phyloP scores from a whole-genome alignment of 306 rosid species.

The Cucumis sativus region DNA sequence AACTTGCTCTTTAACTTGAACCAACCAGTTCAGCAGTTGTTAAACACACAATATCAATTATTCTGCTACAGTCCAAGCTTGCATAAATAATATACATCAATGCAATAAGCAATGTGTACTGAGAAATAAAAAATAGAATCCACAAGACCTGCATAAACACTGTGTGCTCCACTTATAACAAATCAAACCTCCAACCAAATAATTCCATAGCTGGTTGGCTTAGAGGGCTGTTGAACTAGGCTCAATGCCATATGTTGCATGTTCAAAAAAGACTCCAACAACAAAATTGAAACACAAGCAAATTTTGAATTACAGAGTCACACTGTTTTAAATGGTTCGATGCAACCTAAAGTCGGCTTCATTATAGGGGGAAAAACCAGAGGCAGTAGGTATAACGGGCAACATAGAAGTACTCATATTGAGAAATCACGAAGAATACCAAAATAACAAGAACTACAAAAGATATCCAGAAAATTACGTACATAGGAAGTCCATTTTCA shows the following conservation, averaged over 20 bases:
- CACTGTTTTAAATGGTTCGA: not conserved
- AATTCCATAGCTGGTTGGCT: no score
- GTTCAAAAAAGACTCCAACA: not conserved
- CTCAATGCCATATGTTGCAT: no score
- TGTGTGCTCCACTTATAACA: not conserved
- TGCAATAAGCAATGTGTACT: not conserved
- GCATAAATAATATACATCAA: not conserved
- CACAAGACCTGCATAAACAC: not conserved
- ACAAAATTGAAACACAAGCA: not conserved
- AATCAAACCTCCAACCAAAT: not conserved
- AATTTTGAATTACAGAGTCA: not conserved
- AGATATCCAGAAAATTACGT: not conserved
- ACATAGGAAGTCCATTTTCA: no score
- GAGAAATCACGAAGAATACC: not conserved
- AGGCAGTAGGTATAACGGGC: not conserved
- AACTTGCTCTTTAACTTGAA: not conserved
- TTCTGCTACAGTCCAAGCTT: not conserved
- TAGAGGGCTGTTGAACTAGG: no score
- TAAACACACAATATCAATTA: not conserved
- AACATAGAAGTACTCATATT: not conserved
- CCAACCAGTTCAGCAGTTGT: not conserved
- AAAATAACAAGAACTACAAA: not conserved
- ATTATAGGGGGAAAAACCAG: no score
- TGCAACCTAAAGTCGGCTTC: not conserved
- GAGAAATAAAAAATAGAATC: not conserved